phyloP scores from a whole-genome alignment of 345 rosid genomes.

The Populus alba region DNA sequence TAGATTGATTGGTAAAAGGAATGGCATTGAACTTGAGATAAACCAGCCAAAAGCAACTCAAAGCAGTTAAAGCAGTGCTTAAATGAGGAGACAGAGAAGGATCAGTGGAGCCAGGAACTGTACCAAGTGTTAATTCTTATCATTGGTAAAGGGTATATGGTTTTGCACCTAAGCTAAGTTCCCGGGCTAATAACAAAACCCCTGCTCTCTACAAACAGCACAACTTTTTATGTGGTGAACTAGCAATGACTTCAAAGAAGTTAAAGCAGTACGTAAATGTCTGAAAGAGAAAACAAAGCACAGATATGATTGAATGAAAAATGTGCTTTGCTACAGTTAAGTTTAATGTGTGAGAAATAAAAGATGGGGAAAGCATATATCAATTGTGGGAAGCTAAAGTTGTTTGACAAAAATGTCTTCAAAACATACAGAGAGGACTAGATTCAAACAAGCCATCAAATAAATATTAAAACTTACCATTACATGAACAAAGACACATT shows the following conservation, averaged over 20 bases:
- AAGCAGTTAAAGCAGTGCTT: background rate
- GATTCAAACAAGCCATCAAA: background rate
- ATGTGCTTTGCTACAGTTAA: background rate
- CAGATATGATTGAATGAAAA: background rate
- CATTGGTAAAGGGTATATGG: background rate
- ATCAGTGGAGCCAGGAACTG: background rate
- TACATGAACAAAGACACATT: background rate
- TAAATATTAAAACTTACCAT: background rate
- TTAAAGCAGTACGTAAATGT: background rate
- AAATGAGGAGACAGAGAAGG: background rate
- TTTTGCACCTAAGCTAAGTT: background rate
- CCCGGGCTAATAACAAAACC: background rate
- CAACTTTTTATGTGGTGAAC: background rate
- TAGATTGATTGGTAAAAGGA: background rate
- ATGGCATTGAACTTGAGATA: background rate
- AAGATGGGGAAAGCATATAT: background rate
- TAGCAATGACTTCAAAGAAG: background rate
- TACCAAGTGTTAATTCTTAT: background rate
- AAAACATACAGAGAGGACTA: background rate
- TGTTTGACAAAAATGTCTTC: background rate
- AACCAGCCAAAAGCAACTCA: background rate
- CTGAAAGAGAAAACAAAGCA: background rate
- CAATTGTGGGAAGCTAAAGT: background rate
- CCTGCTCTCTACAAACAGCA: background rate
- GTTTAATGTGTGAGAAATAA: background rate